phyloP scores from a whole-genome alignment of 805 yeast genomes.

The Metschnikowia sp. region DNA sequence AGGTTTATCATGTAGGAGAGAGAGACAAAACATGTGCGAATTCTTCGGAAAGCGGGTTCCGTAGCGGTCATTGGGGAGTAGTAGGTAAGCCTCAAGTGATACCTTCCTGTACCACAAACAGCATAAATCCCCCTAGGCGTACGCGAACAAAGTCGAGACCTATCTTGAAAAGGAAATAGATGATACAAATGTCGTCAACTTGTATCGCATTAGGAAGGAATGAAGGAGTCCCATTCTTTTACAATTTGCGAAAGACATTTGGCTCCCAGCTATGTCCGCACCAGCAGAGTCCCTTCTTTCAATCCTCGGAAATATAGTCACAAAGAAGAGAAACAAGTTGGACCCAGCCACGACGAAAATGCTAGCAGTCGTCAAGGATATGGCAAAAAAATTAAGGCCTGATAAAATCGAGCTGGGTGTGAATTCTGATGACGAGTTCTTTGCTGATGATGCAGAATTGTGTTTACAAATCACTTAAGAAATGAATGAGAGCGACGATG shows the following conservation, averaged over 20 bases:
- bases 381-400: not conserved
- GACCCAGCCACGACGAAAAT: slow-evolving; percentile 3
- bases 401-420: not conserved
- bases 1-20: no score
- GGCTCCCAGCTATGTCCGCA: slow-evolving; percentile 2
- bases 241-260: slow-evolving; percentile 3
- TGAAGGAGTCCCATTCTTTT: not conserved
- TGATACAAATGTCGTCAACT: not conserved
- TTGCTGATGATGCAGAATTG: slow-evolving; percentile 3
- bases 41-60: no score
- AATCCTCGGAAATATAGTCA: slow-evolving; percentile 3
- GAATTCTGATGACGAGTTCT: slow-evolving; percentile 1
- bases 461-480: not conserved
- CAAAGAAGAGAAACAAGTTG: slow-evolving; percentile 1
- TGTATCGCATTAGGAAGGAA: not conserved
- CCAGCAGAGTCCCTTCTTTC: slow-evolving; percentile 2
- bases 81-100: no score
- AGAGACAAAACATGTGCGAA: no score
- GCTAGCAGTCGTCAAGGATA: slow-evolving; percentile 1
- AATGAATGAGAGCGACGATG: no score
- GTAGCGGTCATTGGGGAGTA: no score
- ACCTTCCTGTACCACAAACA: no score
- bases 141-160: not conserved
- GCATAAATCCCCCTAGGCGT: not conserved
- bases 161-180: not conserved